These are phyloP conservation scores for Fusarium cyanostomum DNA, from an alignment of 2,329 filamentous ascomycete species.

Conservation along the genomic window DNA sequence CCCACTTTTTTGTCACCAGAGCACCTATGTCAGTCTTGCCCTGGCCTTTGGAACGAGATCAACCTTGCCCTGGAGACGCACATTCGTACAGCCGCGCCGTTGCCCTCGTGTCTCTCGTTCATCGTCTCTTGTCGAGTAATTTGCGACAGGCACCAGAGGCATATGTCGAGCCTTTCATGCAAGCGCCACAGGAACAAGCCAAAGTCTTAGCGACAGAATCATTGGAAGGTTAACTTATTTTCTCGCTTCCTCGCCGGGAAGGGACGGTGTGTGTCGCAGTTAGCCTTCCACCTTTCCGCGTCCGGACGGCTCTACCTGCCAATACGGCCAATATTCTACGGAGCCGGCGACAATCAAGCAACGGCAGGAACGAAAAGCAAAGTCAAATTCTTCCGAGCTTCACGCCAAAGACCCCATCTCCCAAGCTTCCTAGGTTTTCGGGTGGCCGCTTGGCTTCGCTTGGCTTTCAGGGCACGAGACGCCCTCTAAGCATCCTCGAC, in stretches of 20 bases:
- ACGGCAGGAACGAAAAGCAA: constrained; percentile 40
- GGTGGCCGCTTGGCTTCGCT: constrained; percentile 6
- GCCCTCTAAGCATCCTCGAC: constrained; percentile 1
- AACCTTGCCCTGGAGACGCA: constrained; percentile 13
- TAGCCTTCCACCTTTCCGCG: constrained; percentile 27
- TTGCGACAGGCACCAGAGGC: background rate
- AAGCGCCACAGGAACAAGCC: background rate
- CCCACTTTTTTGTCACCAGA: background rate
- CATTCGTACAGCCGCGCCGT: constrained; percentile 16
- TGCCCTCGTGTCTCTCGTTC: constrained; percentile 4
- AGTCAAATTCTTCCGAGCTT: constrained; percentile 34
- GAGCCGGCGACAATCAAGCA: constrained; percentile 4
- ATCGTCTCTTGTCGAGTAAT: background rate
- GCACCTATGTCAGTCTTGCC: background rate
- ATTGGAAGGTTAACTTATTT: background rate
- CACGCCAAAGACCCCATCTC: background rate
- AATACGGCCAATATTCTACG: background rate
- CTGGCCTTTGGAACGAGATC: constrained; percentile 18
- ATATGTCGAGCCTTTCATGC: background rate
- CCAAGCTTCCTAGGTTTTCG: constrained; percentile 7
- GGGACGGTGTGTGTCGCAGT: constrained; percentile 1
- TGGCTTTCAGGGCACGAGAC: constrained; percentile 4
- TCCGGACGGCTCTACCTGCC: constrained; percentile 13
- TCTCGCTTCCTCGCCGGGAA: too few relatives aligned
- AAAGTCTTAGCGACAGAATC: background rate